Percentiles rank a stretch among this genome's conserved stretches.
These are phyloP conservation scores for Chytridiales sp. DNA, from an alignment of 371 early-diverging fungal species.

Conservation along the genomic window DNA sequence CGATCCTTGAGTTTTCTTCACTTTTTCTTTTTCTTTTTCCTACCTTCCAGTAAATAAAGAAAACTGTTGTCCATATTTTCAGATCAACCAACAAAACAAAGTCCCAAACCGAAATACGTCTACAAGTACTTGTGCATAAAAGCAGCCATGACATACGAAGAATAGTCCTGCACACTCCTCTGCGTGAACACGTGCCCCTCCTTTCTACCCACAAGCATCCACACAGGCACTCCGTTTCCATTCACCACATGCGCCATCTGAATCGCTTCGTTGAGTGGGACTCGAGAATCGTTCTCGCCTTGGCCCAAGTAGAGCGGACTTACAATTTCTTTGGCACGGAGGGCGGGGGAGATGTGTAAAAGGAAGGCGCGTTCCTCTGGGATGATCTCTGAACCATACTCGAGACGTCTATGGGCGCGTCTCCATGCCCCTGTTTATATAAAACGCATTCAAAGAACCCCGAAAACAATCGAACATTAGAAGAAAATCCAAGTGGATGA, in stretches of 20 bases:
- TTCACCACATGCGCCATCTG: constrained; percentile 22
- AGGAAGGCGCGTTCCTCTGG: constrained; percentile 29
- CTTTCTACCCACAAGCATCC: constrained; percentile 17
- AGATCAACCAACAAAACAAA: no score
- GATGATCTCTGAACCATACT: constrained; percentile 30
- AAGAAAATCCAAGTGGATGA: no score
- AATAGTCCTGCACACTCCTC: constrained; percentile 15
- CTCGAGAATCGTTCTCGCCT: constrained; percentile 29
- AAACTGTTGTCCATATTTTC: no score
- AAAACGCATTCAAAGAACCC: no score
- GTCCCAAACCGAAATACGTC: no score
- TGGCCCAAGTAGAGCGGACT: constrained; percentile 21
- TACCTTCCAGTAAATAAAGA: no score
- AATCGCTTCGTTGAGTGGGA: constrained; percentile 22
- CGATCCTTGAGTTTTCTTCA: no score
- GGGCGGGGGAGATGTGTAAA: constrained; percentile 23
- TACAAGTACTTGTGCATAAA: constrained; percentile 5
- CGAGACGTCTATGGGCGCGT: constrained; percentile 19
- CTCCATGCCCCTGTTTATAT: constrained; percentile 23
- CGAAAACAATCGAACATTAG: no score
- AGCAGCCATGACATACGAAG: not conserved
- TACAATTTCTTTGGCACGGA: constrained; percentile 20
- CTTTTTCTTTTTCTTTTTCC: no score
- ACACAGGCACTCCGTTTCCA: not conserved
- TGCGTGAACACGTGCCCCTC: constrained; percentile 17